phyloP scores from a whole-genome alignment of 495 filamentous ascomycete species.

The Tetracladium marchalianum region DNA sequence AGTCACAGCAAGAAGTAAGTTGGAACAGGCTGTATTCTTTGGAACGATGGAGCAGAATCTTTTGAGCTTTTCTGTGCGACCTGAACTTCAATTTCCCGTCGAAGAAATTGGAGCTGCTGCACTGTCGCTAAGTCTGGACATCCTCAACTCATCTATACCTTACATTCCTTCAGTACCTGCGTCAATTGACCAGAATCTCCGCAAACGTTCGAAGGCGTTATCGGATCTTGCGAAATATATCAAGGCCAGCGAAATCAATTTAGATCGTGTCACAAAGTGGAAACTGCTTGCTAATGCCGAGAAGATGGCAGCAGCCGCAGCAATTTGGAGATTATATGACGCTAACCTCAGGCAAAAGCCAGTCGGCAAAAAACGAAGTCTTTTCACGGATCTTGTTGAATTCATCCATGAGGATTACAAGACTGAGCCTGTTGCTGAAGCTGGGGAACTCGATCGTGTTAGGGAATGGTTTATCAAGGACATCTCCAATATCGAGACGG shows the following conservation, averaged over 20 bases:
- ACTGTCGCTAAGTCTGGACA: slow-evolving; percentile 66
- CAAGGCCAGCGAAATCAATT: slow-evolving; percentile 34
- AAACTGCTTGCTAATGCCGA: slow-evolving; percentile 81
- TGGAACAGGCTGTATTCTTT: slow-evolving; percentile 93
- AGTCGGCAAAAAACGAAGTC: slow-evolving; percentile 39
- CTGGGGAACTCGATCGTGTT: slow-evolving; percentile 58
- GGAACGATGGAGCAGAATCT: slow-evolving; percentile 71
- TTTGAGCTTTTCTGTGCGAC: slow-evolving; percentile 60
- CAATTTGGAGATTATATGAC: slow-evolving; percentile 73
- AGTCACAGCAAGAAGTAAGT: slow-evolving; percentile 73
- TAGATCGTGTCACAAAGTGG: slow-evolving; percentile 63
- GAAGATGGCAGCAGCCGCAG: slow-evolving; percentile 73
- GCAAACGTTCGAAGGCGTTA: slow-evolving; percentile 56
- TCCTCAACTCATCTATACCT: slow-evolving; percentile 63
- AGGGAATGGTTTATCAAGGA: slow-evolving; percentile 78
- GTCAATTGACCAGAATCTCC: slow-evolving; percentile 72
- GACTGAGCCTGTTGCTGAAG: slow-evolving; percentile 43
- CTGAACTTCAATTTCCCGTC: slow-evolving; percentile 49
- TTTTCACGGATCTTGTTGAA: slow-evolving; percentile 58
- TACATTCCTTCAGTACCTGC: slow-evolving; percentile 61
- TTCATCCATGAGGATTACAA: slow-evolving; percentile 62
- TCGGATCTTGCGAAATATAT: slow-evolving; percentile 62
- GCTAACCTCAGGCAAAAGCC: slow-evolving; percentile 34
- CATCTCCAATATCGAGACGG: slow-evolving; percentile 58
- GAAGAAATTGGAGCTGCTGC: slow-evolving; percentile 72